Base-by-base conservation (phyloP, 257 asterid species). In the Solanum medicagineum region DNA sequence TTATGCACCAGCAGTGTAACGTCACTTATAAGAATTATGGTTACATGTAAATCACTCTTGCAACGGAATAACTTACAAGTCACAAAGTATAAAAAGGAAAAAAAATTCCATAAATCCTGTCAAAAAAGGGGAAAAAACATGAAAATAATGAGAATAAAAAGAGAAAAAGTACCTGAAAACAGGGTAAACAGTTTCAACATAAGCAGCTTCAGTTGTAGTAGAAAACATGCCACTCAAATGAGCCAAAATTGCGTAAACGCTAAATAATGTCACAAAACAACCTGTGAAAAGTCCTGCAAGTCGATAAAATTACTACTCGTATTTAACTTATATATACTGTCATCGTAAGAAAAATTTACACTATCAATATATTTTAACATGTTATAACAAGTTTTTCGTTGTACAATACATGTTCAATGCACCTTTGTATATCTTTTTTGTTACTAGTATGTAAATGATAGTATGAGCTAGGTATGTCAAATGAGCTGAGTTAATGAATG, bases 201-300 rank as follows among this genome's bases (percentile, higher is more conserved):
- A 96, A 65, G 87, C 88, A 11, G 91, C 86, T 83, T 90, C 91
- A 10, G 93, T 86, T 55, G 85, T 75, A 10, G 96, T 86, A 6
- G 97, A 90, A 88, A 95, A 95, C 96, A 94, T 86, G 65, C 98
- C 97, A 74, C 95, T 93, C 17, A 95, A 40, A 87, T 96, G 99
- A 49, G 97, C 98, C 90, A 96, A 90, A 80, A 92, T 92, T 85
- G 93, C 98, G 14, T 96, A 96, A 4, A 95, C 93, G 79, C 84
- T 86, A 85, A 96, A 96, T 85, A 95, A 81, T n/a, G 98, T 92
- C 17, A 93, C 95, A 81, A 96, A 96, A 84, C 97, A 90, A 24
- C 99, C 99, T 2, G 99, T 95, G 63, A 96, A 96, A 59, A 96
- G 87, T 68, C 99, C 99, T 96, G 92, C 93, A 79, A 79, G 70